phyloP scores from a whole-genome alignment of 257 asterid species.

The Nicotiana otophora region DNA sequence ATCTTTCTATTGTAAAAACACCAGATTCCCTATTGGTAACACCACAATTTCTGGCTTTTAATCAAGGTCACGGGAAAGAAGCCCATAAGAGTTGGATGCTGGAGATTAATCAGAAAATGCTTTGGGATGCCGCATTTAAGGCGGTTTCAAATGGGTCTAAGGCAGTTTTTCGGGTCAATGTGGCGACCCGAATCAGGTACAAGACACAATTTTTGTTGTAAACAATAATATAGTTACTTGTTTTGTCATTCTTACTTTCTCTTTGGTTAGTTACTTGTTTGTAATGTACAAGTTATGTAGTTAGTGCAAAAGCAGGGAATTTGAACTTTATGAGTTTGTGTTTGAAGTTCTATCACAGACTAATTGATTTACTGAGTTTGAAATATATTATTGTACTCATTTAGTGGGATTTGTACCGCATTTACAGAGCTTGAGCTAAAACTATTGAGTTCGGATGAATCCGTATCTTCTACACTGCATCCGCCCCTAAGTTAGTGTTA shows the following conservation, averaged over 20 bases:
- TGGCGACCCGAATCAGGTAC: constrained; percentile 52
- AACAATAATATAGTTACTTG: constrained; percentile 20
- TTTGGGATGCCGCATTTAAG: constrained; percentile 44
- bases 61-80: constrained; percentile 57
- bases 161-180: constrained; percentile 42
- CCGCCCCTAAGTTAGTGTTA: too few species aligned
- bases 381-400: too few species aligned
- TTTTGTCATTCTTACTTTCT: not conserved
- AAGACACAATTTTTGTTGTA: constrained; percentile 34
- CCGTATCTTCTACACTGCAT: too few species aligned
- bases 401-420: too few species aligned
- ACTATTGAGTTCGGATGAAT: too few species aligned
- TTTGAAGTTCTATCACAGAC: too few species aligned
- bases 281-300: too few species aligned
- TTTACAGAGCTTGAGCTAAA: too few species aligned
- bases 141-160: constrained; percentile 33
- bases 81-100: constrained; percentile 26
- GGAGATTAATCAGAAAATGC: constrained; percentile 28
- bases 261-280: constrained; percentile 3
- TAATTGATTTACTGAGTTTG: too few species aligned
- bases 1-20: constrained; percentile 26
- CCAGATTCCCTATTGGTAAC: constrained; percentile 32
- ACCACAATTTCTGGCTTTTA: constrained; percentile 38
- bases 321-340: too few species aligned
- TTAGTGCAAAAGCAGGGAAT: too few species aligned